Conservation (phyloP, 2,329 filamentous ascomycete species). For the Scedosporium boydii region DNA sequence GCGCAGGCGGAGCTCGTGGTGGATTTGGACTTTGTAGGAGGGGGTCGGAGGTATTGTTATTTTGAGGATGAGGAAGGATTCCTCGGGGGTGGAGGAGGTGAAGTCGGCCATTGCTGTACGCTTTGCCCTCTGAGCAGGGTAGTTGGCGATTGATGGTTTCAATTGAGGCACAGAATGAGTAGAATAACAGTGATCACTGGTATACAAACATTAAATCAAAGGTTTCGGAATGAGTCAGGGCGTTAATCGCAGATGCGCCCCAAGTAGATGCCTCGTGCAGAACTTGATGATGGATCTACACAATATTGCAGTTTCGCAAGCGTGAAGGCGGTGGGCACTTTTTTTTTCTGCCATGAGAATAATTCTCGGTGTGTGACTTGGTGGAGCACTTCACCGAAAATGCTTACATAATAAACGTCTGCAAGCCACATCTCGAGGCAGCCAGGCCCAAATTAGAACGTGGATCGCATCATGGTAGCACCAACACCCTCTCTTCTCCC, state of each 20-base stretch:
- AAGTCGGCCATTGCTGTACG: conserved; percentile 6
- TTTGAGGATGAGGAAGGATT: conserved; percentile 60
- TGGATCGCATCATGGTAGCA: no score
- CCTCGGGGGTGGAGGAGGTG: conserved; percentile 14
- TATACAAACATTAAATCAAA: not conserved
- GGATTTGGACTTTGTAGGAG: conserved; percentile 51
- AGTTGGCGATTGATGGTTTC: not conserved
- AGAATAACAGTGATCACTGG: not conserved
- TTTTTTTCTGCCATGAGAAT: not conserved
- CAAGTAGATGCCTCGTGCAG: not conserved
- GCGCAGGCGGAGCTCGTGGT: conserved; percentile 81
- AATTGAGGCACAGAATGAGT: not conserved
- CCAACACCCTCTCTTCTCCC: no score
- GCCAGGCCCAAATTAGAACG: not conserved
- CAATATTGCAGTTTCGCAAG: not conserved
- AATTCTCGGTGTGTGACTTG: not conserved
- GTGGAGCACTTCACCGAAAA: not conserved
- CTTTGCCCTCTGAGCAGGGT: not conserved
- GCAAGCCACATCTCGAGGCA: not conserved
- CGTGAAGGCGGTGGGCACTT: not conserved
- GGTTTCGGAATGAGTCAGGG: not conserved
- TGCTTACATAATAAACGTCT: not conserved
- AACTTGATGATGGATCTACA: not conserved
- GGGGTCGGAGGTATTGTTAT: conserved; percentile 55
- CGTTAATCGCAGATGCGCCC: no score